Evolutionary conservation across 139 green algal species (phyloP).

Genomic region (Eudorina sp.): DNA sequence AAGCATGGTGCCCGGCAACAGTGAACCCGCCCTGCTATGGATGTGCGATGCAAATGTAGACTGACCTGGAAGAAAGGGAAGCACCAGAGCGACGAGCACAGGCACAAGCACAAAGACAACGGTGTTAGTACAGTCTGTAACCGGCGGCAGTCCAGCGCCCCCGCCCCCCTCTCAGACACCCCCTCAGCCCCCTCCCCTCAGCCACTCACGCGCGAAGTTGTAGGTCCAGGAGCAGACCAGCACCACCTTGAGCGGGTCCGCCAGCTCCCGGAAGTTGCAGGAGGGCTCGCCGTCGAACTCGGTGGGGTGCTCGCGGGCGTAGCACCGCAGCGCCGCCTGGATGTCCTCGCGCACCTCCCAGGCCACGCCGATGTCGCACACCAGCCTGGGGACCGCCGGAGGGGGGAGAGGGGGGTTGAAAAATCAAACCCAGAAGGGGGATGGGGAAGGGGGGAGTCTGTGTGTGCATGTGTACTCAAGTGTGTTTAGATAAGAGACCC

Average conservation of each 20-base stretch:
- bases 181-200: not conserved
- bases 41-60: no score
- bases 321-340: not conserved
- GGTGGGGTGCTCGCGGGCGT: conserved; percentile 21
- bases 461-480: no score
- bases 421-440: not conserved
- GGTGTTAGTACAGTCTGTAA: no score
- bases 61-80: no score
- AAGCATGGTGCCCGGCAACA: no score
- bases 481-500: no score
- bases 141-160: no score
- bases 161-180: not conserved
- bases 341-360: conserved; percentile 40
- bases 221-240: conserved; percentile 31
- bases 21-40: no score
- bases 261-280: conserved; percentile 39
- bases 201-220: conserved; percentile 30
- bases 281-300: conserved; percentile 39
- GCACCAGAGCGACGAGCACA: no score
- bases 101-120: no score
- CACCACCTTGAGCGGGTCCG: conserved; percentile 35
- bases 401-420: not conserved
- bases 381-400: conserved; percentile 1
- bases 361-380: conserved; percentile 37
- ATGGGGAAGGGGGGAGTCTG: no score